Conservation (phyloP, 1,284 basidiomycete genomes). For the Ceratobasidium sp. region DNA sequence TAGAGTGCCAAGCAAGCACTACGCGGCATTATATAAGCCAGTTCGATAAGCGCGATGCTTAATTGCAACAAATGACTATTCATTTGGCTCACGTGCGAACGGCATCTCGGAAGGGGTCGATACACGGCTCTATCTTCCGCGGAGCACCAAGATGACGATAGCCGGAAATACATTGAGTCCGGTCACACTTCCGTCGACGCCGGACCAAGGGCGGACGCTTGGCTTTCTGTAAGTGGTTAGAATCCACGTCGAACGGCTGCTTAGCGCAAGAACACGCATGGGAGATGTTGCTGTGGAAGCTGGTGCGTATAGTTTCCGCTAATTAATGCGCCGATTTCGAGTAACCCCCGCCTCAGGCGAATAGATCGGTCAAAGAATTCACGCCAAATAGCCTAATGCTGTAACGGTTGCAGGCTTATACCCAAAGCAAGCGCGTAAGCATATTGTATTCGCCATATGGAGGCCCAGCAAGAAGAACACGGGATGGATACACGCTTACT, state of each 20-base stretch:
- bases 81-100: no score
- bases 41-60: no score
- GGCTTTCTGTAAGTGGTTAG: background rate
- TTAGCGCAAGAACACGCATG: background rate
- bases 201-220: background rate
- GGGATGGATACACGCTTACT: background rate
- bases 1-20: no score
- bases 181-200: background rate
- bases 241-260: background rate
- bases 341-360: background rate
- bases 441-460: background rate
- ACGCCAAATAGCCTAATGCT: background rate
- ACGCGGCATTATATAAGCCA: no score
- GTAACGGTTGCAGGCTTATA: background rate
- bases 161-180: background rate
- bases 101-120: no score
- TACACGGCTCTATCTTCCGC: background rate
- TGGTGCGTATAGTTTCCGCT: background rate
- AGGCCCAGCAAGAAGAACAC: background rate
- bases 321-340: background rate
- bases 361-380: slow-evolving; percentile 1
- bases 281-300: background rate
- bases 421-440: background rate
- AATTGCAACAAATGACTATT: no score
- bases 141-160: background rate